Conservation (phyloP, 768 basidiomycete species). For the Lactifluus piperatus region DNA sequence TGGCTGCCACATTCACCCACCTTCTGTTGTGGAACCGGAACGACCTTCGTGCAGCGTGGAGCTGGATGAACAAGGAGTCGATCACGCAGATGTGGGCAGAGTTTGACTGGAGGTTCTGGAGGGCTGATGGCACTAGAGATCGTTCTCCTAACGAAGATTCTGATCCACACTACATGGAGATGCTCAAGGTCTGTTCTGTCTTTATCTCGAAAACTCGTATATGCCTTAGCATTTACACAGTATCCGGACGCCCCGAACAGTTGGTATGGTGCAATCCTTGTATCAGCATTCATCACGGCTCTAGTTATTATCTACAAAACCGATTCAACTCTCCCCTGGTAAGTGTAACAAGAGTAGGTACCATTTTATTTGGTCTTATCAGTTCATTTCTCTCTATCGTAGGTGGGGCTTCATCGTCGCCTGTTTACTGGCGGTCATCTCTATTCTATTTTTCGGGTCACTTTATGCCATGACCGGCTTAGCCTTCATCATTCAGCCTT, state of each 20-base stretch:
- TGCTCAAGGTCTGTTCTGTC: constrained; percentile 35
- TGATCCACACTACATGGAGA: constrained; percentile 43
- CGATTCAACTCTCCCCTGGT: constrained; percentile 42
- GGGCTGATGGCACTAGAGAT: constrained; percentile 27
- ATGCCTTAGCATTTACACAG: constrained; percentile 13
- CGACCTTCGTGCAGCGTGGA: constrained; percentile 38
- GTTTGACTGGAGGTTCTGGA: constrained; percentile 37
- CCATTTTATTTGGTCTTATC: neutral
- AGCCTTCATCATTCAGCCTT: constrained; percentile 38
- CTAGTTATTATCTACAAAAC: constrained; percentile 39
- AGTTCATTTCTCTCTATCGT: neutral
- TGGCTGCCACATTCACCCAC: constrained; percentile 42
- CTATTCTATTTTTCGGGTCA: constrained; percentile 39
- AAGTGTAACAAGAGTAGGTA: neutral
- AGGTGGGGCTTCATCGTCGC: constrained; percentile 43
- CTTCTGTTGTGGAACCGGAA: constrained; percentile 40
- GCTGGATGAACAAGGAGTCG: constrained; percentile 34
- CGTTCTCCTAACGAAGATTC: constrained; percentile 27
- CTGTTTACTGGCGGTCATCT: constrained; percentile 34
- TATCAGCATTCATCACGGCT: constrained; percentile 27
- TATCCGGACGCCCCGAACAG: constrained; percentile 29
- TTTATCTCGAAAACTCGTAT: neutral
- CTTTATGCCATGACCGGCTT: constrained; percentile 41
- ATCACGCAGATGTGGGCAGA: constrained; percentile 29
- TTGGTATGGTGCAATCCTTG: constrained; percentile 28